Evolutionary conservation across 2,329 filamentous ascomycete species (phyloP), one percentile per base, ranked within the genome.

Genomic region (Botrytis galanthina): DNA sequence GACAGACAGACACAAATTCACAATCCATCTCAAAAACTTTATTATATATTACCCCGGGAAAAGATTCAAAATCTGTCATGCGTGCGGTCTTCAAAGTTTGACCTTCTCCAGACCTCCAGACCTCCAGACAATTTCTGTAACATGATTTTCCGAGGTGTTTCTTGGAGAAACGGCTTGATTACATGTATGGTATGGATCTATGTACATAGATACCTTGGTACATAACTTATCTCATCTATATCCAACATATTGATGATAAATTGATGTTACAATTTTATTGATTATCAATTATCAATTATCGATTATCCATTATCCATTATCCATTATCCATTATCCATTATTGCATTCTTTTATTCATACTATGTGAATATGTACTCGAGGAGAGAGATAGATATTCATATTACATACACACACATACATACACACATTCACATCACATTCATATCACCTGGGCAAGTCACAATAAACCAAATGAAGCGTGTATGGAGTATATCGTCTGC

Each of bases 341-440:
- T 67, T 51, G 10, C 63, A 67, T 67, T 67, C 63, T 51, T n/a
- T 51, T 67, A 39, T 29, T 54, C 32, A 67, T 54, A 14, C 20
- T 4, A 48, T 44, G 12, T 39, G 37, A 39, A 10, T 18, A 37
- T 37, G 35, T 51, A 20, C 16, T 7, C 14, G 39, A 16, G 39
- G 4, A 42, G 42, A 20, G 7, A 18, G 48, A 51, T n/a, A n/a
- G 48, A 54, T n/a, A n/a, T 51, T 51, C 26, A 51, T 10, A 51
- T 51, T 51, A n/a, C 48, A 12, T 7, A 2, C 46, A 20, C 7
- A n/a, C n/a, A n/a, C n/a, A n/a, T n/a, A n/a, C n/a, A n/a, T n/a
- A n/a, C n/a, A n/a, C n/a, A n/a, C n/a, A n/a, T n/a, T n/a, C n/a
- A n/a, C n/a, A n/a, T n/a, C n/a, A 51, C 26, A 51, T 51, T n/a